Conservation (phyloP, 1,284 basidiomycete genomes). For the Pseudozyma sp. region DNA sequence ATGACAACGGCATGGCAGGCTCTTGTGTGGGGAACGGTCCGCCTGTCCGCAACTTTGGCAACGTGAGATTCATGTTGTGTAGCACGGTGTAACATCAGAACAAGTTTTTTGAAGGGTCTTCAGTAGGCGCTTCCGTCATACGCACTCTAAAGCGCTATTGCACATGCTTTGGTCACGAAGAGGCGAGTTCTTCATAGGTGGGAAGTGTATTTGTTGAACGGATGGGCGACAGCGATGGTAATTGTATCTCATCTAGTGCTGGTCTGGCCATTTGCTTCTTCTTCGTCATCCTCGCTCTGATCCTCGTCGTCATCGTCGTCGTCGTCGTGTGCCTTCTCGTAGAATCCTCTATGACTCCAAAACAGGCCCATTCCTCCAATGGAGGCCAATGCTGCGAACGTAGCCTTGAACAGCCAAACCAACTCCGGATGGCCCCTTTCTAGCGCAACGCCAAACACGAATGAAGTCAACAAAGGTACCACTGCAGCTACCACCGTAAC, state of each 20-base stretch:
- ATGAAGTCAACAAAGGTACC: slow-evolving; percentile 53
- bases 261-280: slow-evolving; percentile 2
- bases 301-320: slow-evolving; percentile 21
- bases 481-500: slow-evolving; percentile 55
- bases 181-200: too few relatives aligned
- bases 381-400: slow-evolving; percentile 40
- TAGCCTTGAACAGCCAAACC: slow-evolving; percentile 58
- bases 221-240: neutral
- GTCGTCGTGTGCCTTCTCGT: slow-evolving; percentile 46
- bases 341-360: slow-evolving; percentile 47
- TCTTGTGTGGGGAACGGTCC: too few relatives aligned
- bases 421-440: slow-evolving; percentile 48
- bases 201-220: neutral
- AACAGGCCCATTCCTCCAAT: slow-evolving; percentile 43
- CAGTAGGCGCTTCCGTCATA: too few relatives aligned
- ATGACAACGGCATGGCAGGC: too few relatives aligned
- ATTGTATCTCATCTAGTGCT: neutral
- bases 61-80: too few relatives aligned
- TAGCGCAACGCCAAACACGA: slow-evolving; percentile 55
- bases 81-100: too few relatives aligned
- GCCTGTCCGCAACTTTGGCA: too few relatives aligned
- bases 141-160: too few relatives aligned
- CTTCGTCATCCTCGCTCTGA: slow-evolving; percentile 7
- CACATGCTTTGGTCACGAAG: too few relatives aligned
- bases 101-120: too few relatives aligned